A percentile compares a stretch with the other conserved stretches of the same genome.
Conservation (phyloP, 306 rosid species). For the Fragaria ananassa region DNA sequence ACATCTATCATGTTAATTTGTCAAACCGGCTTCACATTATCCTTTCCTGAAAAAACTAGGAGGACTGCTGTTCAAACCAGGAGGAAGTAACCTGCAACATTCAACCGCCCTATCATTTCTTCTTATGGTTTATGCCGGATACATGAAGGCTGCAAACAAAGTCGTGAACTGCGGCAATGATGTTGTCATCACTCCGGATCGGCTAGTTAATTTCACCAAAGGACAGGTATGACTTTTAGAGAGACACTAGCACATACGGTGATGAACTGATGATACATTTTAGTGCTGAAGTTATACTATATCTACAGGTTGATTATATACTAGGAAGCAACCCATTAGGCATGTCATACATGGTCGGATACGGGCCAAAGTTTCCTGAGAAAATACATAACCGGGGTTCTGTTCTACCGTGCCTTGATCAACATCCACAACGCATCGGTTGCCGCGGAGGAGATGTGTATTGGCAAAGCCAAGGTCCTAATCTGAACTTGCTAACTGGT, state of each 20-base stretch:
- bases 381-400: conserved; percentile 58
- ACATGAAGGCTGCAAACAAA: conserved; percentile 15
- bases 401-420: conserved; percentile 35
- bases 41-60: conserved; percentile 11
- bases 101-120: conserved; percentile 38
- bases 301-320: conserved; percentile 2
- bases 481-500: conserved; percentile 41
- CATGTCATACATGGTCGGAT: conserved; percentile 65
- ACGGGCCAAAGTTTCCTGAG: conserved; percentile 35
- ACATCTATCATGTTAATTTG: not conserved
- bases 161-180: conserved; percentile 15
- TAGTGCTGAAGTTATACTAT: not conserved
- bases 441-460: conserved; percentile 39
- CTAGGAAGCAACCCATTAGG: conserved; percentile 8
- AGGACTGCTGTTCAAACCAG: conserved; percentile 43
- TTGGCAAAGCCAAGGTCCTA: conserved; percentile 21
- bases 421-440: conserved; percentile 18
- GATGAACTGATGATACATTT: not conserved
- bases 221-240: not conserved
- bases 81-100: conserved; percentile 40
- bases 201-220: conserved; percentile 28
- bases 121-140: conserved; percentile 36
- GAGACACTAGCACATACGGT: not conserved
- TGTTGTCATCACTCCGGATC: conserved; percentile 7
- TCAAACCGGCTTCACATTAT: not conserved